These are phyloP conservation scores for Fusarium kyushuense DNA, from an alignment of 2,329 filamentous ascomycete species.

Conservation along the genomic window DNA sequence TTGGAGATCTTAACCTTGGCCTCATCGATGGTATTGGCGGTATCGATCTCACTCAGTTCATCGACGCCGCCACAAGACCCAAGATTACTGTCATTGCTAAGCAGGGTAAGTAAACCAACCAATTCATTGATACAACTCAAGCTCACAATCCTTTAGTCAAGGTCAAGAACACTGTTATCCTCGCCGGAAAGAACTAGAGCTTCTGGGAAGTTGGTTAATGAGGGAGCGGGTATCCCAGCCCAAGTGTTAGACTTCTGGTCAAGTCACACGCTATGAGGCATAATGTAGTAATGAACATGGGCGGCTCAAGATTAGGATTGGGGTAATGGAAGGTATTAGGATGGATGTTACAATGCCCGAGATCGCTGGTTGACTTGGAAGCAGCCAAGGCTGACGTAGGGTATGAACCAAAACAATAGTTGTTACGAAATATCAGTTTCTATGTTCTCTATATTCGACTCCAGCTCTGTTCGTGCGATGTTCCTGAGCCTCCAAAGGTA, in stretches of 20 bases:
- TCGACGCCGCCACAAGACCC: conserved; percentile 45
- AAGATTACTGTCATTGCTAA: conserved; percentile 49
- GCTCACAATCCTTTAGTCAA: conserved; percentile 21
- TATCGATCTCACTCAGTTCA: conserved; percentile 49
- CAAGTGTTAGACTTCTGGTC: conserved; percentile 15
- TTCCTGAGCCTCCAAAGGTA: not conserved
- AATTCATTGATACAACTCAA: fast-evolving
- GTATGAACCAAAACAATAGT: not conserved
- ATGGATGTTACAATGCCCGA: not conserved
- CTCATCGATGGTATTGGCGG: conserved; percentile 47
- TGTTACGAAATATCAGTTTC: not conserved
- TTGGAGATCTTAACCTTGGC: conserved; percentile 49
- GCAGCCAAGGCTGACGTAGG: not conserved
- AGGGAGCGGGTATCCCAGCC: conserved; percentile 36
- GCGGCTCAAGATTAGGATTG: not conserved
- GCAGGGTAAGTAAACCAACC: conserved; percentile 33
- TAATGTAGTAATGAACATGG: conserved; percentile 14
- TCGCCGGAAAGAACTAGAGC: conserved; percentile 10
- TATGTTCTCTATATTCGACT: not conserved
- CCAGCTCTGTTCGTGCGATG: not conserved
- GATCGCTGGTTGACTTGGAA: conserved; percentile 22
- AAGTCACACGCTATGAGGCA: conserved; percentile 9
- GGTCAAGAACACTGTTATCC: conserved; percentile 4
- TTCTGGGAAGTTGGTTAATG: not conserved
- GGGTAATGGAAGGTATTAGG: not conserved